Conservation (phyloP, 2,329 filamentous ascomycete species). For the Alternaria dauci region DNA sequence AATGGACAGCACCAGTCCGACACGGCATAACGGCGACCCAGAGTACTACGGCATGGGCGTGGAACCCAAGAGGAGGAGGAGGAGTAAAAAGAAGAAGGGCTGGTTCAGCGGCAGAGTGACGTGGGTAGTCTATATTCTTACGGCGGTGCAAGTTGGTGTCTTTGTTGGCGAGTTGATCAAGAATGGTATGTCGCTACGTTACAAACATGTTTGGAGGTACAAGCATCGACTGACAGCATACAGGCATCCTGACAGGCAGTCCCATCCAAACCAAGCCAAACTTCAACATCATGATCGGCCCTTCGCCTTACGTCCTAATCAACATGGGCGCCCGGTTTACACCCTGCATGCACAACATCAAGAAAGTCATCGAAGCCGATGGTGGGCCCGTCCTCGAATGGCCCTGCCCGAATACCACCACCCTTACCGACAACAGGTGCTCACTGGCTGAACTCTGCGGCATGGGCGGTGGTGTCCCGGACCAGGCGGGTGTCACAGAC, state of each 20-base stretch:
- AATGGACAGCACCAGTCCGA: conserved; percentile 47
- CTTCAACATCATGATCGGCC: conserved; percentile 98
- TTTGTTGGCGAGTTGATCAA: conserved; percentile 89
- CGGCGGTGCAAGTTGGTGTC: conserved; percentile 77
- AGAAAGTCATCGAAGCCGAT: conserved; percentile 65
- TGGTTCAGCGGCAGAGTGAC: conserved; percentile 69
- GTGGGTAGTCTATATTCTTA: conserved; percentile 84
- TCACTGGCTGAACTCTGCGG: conserved; percentile 83
- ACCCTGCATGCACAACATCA: conserved; percentile 91
- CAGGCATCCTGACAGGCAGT: conserved; percentile 78
- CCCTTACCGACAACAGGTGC: conserved; percentile 70
- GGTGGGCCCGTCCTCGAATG: conserved; percentile 62
- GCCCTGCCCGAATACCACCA: conserved; percentile 77
- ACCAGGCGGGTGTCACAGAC: conserved; percentile 63
- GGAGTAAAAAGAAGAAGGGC: conserved; percentile 56
- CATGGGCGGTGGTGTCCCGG: conserved; percentile 75
- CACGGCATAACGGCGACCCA: conserved; percentile 50
- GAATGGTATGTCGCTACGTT: conserved; percentile 68
- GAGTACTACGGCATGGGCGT: conserved; percentile 47
- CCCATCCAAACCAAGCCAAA: conserved; percentile 80
- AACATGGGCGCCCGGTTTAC: conserved; percentile 95
- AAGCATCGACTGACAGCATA: conserved; percentile 13
- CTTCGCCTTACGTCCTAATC: conserved; percentile 87
- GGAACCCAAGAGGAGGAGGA: conserved; percentile 17
- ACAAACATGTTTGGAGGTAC: not conserved